Conservation (phyloP, 1,284 basidiomycete genomes). For the Malassezia equina region DNA sequence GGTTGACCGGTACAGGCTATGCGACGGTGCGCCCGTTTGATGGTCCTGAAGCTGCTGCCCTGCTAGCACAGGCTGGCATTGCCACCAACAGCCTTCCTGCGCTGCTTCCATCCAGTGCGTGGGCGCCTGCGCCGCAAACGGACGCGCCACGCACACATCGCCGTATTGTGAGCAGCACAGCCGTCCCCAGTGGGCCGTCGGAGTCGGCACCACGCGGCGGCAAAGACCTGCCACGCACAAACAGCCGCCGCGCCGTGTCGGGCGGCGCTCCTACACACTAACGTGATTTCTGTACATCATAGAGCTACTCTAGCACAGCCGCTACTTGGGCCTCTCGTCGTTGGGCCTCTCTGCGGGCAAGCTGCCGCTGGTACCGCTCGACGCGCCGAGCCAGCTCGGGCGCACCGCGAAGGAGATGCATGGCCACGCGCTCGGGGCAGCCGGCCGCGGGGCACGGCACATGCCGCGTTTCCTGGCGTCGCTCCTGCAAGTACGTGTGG, state of each 20-base stretch:
- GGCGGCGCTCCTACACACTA: no score
- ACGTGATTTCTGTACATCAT: background rate
- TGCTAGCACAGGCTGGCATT: slow-evolving; percentile 3
- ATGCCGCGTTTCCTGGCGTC: background rate
- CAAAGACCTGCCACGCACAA: background rate
- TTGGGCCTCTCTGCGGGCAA: slow-evolving; percentile 5
- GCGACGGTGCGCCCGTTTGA: slow-evolving; percentile 7
- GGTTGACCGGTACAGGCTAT: background rate
- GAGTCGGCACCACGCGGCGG: background rate
- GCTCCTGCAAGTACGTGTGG: background rate
- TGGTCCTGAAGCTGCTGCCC: slow-evolving; percentile 3
- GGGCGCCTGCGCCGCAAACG: background rate
- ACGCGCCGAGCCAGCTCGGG: slow-evolving; percentile 9
- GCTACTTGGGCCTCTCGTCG: slow-evolving; percentile 4
- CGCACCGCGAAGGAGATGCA: background rate
- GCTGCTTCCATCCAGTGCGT: background rate
- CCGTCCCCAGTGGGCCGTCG: background rate
- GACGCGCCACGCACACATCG: background rate
- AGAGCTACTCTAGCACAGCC: slow-evolving; percentile 9
- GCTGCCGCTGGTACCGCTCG: slow-evolving; percentile 12
- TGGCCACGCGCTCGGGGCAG: background rate
- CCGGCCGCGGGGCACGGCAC: slow-evolving; percentile 12
- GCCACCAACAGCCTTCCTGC: background rate
- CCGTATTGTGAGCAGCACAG: slow-evolving; percentile 1
- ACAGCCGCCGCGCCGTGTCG: background rate